Evolutionary conservation across 169 alveolate species (phyloP), one percentile per base, ranked within the genome.

Genomic region (Cryptosporidium tyzzeri): DNA sequence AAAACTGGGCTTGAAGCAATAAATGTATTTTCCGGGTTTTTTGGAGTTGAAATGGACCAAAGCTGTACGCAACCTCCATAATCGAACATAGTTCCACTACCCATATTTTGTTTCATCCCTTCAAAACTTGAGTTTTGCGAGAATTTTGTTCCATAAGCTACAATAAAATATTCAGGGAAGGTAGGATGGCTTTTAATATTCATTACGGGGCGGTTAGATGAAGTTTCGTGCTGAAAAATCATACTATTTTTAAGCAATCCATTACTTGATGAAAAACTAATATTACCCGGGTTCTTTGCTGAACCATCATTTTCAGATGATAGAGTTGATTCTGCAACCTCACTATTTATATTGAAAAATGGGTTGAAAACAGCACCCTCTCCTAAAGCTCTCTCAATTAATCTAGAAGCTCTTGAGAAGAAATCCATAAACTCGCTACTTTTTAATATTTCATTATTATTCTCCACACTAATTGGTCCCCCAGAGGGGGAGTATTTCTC

Each of bases 31-130:
- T 80, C 89, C 23, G 89, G 89, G 16, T 41, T 61, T 29, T 65
- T 80, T 41, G 89, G 89, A 12, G 75, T 80, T 80, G 89, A 80
- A 41, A 80, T 80, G 23, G 89, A 80, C 89, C 89, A 80, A 2
- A 80, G 39, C 23, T 59, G 62, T 21, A 53, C 89, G 41, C 75
- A 80, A 14, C 89, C 89, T 45, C 89, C 80, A 41, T 80, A 80
- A 18, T 80, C 80, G 3, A 80, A 62, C 37, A 62, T 48, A 26
- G 80, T 31, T 35, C 35, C 68, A n/a, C 31, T 39, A 21, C 58
- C 48, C 9, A 31, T 44, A 9, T 23, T 62, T 26, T 59, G 89
- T 9, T 14, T 33, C 65, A 65, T 80, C 31, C 86, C 86, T 33
- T 73, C 86, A 73, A 73, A 73, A 31, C 70, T 71, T 23, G 86